Evolutionary conservation across 129 eudicot genomes (phyloP).

Genomic region (Chrysanthemum makinoi): DNA sequence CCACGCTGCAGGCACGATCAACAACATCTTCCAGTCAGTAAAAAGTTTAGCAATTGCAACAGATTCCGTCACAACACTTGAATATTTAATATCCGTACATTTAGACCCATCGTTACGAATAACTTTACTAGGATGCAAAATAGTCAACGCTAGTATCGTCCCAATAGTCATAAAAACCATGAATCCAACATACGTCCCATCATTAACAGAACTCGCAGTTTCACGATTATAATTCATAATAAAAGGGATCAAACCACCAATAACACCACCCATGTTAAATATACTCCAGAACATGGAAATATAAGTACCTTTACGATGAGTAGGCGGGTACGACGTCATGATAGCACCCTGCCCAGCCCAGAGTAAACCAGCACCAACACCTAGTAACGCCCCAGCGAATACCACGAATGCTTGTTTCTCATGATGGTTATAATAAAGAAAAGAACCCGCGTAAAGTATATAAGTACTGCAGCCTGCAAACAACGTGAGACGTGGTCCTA

Average conservation of each 20-base stretch:
- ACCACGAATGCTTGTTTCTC: constrained; percentile 68
- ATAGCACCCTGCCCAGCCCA: constrained; percentile 99
- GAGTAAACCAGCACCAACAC: constrained; percentile 85
- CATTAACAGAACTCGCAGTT: constrained; percentile 70
- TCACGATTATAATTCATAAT: constrained; percentile 53
- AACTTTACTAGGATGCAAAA: constrained; percentile 80
- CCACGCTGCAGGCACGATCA: constrained; percentile 92
- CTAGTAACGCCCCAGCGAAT: constrained; percentile 76
- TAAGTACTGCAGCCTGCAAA: constrained; percentile 81
- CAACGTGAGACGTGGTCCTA: constrained; percentile 79
- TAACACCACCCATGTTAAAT: constrained; percentile 90
- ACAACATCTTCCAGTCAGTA: constrained; percentile 78
- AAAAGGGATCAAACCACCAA: constrained; percentile 91
- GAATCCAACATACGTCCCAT: constrained; percentile 90
- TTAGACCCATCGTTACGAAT: constrained; percentile 72
- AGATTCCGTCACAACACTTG: constrained; percentile 45
- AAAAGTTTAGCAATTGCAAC: constrained; percentile 57
- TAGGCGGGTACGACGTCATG: constrained; percentile 90
- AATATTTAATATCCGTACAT: constrained; percentile 74
- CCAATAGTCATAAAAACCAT: constrained; percentile 90
- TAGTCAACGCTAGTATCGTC: constrained; percentile 49
- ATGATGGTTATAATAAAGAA: constrained; percentile 81
- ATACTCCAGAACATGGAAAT: constrained; percentile 90
- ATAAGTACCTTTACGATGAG: constrained; percentile 67
- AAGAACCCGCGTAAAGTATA: constrained; percentile 79